phyloP scores from a whole-genome alignment of 2,329 filamentous ascomycete species.

The Exophiala mesophila region DNA sequence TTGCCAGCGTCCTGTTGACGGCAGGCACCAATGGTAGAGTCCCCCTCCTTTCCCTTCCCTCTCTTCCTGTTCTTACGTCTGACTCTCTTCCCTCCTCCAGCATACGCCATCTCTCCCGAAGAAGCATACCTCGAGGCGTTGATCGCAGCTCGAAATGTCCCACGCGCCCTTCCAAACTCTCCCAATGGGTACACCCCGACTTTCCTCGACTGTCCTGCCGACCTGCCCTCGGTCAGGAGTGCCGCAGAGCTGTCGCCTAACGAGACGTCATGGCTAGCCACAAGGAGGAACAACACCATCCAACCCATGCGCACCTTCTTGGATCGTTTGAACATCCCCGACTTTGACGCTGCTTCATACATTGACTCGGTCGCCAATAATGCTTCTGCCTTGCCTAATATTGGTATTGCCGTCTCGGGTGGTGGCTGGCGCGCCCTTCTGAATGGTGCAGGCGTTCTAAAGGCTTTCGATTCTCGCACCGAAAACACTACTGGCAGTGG shows the following conservation, averaged over 20 bases:
- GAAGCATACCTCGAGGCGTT: slow-evolving; percentile 11
- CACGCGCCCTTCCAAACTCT: slow-evolving; percentile 49
- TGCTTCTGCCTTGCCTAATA: slow-evolving; percentile 56
- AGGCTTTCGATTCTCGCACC: slow-evolving; percentile 73
- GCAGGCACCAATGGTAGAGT: slow-evolving; percentile 1
- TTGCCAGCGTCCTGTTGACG: background rate
- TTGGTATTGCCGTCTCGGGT: slow-evolving; percentile 73
- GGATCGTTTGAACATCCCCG: slow-evolving; percentile 64
- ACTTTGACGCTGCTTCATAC: slow-evolving; percentile 71
- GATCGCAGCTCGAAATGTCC: slow-evolving; percentile 6
- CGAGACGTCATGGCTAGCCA: slow-evolving; percentile 69
- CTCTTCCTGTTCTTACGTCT: background rate
- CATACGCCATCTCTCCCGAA: slow-evolving; percentile 10
- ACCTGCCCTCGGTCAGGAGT: slow-evolving; percentile 63
- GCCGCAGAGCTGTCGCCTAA: slow-evolving; percentile 60
- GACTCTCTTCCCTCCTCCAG: slow-evolving; percentile 1
- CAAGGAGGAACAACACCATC: slow-evolving; percentile 67
- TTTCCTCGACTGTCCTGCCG: slow-evolving; percentile 62
- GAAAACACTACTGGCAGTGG: slow-evolving; percentile 55
- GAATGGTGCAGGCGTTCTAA: slow-evolving; percentile 73
- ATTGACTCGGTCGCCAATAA: slow-evolving; percentile 58
- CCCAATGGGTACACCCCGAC: slow-evolving; percentile 68
- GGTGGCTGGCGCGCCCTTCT: slow-evolving; percentile 84
- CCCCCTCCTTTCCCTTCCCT: no score
- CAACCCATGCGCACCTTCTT: slow-evolving; percentile 72